Base-by-base conservation (phyloP, 2,329 filamentous ascomycete species). In the Trichoderma afroharzianum region DNA sequence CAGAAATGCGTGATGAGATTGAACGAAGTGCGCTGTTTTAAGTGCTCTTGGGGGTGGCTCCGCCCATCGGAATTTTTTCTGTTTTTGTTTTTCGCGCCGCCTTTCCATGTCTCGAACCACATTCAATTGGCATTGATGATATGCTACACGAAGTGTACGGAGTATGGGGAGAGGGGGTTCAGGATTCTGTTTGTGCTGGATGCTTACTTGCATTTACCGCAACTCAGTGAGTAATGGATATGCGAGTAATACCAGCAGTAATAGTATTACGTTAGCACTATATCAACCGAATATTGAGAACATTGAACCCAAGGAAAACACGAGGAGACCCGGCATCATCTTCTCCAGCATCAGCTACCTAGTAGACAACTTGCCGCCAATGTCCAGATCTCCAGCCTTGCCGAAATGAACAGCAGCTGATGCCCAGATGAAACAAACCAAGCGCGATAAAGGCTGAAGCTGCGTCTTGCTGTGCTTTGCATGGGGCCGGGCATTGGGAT, bases 371-470 rank as follows among this genome's bases (percentile, higher is more conserved):
- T n/a, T n/a, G n/a, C n/a, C n/a, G n/a, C n/a, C 39, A 43, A 18
- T n/a, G 39, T 43, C n/a, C 26, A 55, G 21, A 39, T 67, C 63
- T 57, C 63, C 63, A 67, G 63, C 63, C 63, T 57, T 67, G 63
- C 63, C 63, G 63, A 39, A 39, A 67, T 57, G 47, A 67, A 39
- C 6, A 15, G 21, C n/a, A 63, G 21, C 62, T 32, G 26, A 21
- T 50, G 43, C 43, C 8, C 39, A 21, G n/a, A 50, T 53, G 62
- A 53, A 64, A 64, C 62, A 64, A 50, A 43, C 62, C 62, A 64
- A n/a, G 53, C 39, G 21, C 39, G 62, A 47, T 53, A 68, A 47
- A 28, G 43, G 28, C 28, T 26, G 33, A 36, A 55, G 63, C 36
- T 18, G 36, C 36, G 36, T 39, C 36, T 39, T 39, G 47, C 47